Percentiles rank a stretch among this genome's conserved stretches.
These are phyloP conservation scores for Diaporthe citriasiana DNA, from an alignment of 2,329 filamentous ascomycete genomes.

Conservation along the genomic window DNA sequence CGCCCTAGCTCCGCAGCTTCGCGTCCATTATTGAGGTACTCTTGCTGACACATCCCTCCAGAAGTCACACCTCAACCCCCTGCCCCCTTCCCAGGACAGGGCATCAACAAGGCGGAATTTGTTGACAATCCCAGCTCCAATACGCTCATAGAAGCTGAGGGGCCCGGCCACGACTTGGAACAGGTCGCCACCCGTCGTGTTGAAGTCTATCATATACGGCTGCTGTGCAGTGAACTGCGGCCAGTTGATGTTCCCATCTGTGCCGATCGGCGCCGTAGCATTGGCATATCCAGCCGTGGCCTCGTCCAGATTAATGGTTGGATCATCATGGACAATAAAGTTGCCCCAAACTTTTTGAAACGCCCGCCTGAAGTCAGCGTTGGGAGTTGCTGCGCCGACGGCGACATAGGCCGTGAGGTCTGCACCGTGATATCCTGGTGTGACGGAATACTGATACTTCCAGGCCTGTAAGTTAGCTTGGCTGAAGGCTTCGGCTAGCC, in stretches of 20 bases:
- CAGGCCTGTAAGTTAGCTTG: slow-evolving; percentile 51
- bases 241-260: slow-evolving; percentile 4
- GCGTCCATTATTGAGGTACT: not conserved
- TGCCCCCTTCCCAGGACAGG: slow-evolving; percentile 9
- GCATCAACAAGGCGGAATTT: slow-evolving; percentile 41
- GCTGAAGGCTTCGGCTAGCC: slow-evolving; percentile 61
- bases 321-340: slow-evolving; percentile 58
- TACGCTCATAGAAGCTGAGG: slow-evolving; percentile 47
- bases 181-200: slow-evolving; percentile 56
- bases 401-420: slow-evolving; percentile 54
- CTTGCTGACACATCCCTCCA: not conserved
- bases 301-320: slow-evolving; percentile 53
- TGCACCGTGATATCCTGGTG: slow-evolving; percentile 52
- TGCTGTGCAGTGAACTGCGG: slow-evolving; percentile 38
- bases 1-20: not conserved
- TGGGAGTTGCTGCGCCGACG: slow-evolving; percentile 47
- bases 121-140: slow-evolving; percentile 48
- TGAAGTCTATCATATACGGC: slow-evolving; percentile 59
- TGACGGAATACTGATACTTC: slow-evolving; percentile 59
- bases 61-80: not conserved
- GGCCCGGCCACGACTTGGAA: slow-evolving; percentile 44
- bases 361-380: slow-evolving; percentile 52
- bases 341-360: slow-evolving; percentile 59
- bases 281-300: slow-evolving; percentile 46
- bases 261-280: slow-evolving; percentile 1